A percentile compares a stretch with the other conserved stretches of the same genome.
These are phyloP conservation scores for Conringia planisiliqua DNA, from an alignment of 345 rosid species.

Conservation along the genomic window DNA sequence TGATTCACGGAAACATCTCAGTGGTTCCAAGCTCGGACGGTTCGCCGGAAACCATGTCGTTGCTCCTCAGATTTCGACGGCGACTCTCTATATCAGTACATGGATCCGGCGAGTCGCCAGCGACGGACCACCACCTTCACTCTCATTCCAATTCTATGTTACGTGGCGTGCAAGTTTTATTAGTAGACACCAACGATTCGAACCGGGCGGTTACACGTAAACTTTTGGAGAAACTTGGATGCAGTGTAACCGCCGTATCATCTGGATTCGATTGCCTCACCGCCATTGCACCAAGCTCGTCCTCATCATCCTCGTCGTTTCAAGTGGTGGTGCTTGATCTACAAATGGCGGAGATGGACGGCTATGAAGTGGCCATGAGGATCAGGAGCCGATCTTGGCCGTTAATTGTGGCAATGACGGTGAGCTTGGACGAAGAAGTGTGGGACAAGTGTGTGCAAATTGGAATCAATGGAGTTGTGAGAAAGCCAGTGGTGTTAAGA, in stretches of 20 bases:
- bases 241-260: conserved; percentile 58
- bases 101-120: conserved; percentile 45
- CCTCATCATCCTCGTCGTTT: conserved; percentile 36
- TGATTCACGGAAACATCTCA: conserved; percentile 91
- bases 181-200: conserved; percentile 69
- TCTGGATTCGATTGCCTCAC: conserved; percentile 76
- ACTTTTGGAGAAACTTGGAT: conserved; percentile 86
- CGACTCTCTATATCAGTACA: conserved; percentile 45
- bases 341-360: conserved; percentile 70
- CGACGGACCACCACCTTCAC: conserved; percentile 44
- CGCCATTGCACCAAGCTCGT: conserved; percentile 44
- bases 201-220: conserved; percentile 75
- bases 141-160: conserved; percentile 55
- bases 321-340: conserved; percentile 77
- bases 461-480: conserved; percentile 79
- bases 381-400: conserved; percentile 73
- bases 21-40: conserved; percentile 54
- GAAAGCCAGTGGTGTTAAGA: conserved; percentile 66
- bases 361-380: conserved; percentile 75
- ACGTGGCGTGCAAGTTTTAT: conserved; percentile 64
- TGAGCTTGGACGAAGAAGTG: conserved; percentile 53
- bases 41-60: conserved; percentile 63
- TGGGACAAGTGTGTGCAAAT: conserved; percentile 62
- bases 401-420: conserved; percentile 58
- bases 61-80: conserved; percentile 64